These are phyloP conservation scores for Tylopilus sp. DNA, from an alignment of 768 basidiomycete genomes.

Conservation along the genomic window DNA sequence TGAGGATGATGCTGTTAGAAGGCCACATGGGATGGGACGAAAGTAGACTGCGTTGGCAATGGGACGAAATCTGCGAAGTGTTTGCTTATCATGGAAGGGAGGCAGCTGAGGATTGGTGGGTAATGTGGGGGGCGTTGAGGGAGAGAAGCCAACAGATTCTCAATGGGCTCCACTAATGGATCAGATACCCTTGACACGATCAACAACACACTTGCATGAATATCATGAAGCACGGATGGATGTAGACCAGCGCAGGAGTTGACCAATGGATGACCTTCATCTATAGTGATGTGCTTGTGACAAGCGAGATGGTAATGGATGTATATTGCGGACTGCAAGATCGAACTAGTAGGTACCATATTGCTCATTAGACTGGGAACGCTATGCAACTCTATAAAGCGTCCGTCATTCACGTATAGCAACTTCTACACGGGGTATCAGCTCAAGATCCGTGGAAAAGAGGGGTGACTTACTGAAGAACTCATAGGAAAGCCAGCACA, in stretches of 20 bases:
- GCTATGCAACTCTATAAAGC: conserved; percentile 16
- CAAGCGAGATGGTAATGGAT: conserved; percentile 12
- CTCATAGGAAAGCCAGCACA: conserved; percentile 97
- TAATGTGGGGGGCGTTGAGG: conserved; percentile 50
- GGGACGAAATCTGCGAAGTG: conserved; percentile 54
- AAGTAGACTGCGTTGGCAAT: conserved; percentile 44
- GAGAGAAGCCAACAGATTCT: conserved; percentile 33
- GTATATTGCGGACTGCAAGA: conserved; percentile 13
- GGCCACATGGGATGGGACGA: conserved; percentile 47
- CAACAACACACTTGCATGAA: conserved; percentile 7
- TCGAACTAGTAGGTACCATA: neutral
- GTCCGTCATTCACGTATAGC: conserved; percentile 50
- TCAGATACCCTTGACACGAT: conserved; percentile 3
- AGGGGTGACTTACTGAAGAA: conserved; percentile 82
- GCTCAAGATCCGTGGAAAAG: neutral
- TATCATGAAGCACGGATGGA: too few species aligned
- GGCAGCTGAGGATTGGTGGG: conserved; percentile 66
- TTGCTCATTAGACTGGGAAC: conserved; percentile 7
- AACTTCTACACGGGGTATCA: conserved; percentile 45
- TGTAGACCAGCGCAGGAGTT: neutral
- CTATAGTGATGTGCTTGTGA: neutral
- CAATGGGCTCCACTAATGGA: conserved; percentile 5
- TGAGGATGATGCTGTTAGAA: conserved; percentile 20
- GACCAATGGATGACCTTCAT: neutral
- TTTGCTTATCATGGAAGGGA: conserved; percentile 56